Conservation (phyloP, 768 basidiomycete genomes). For the Cyclocybe aegerita region DNA sequence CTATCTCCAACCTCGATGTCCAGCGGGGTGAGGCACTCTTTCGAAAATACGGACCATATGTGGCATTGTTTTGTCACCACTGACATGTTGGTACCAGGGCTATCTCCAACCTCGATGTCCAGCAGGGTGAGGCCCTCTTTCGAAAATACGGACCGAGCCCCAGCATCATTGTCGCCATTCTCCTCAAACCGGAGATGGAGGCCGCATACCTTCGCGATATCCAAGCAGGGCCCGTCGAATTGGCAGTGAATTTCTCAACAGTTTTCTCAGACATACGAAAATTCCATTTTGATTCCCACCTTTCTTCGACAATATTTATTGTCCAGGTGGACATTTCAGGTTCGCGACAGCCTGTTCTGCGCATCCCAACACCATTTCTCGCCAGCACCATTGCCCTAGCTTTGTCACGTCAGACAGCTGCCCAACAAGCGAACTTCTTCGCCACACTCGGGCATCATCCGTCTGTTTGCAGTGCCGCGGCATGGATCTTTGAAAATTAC, state of each 20-base stretch:
- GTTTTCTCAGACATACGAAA: conserved; percentile 2
- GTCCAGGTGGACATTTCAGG: conserved; percentile 1
- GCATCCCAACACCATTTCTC: conserved; percentile 9
- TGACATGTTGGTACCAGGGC: background rate
- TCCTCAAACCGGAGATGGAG: background rate
- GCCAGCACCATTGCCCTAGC: conserved; percentile 6
- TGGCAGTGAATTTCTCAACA: background rate
- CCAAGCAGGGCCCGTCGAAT: background rate
- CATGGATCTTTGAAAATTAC: conserved; percentile 9
- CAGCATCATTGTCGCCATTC: conserved; percentile 4
- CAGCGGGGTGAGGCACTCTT: conserved; percentile 3
- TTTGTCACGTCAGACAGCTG: conserved; percentile 4
- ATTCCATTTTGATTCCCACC: conserved; percentile 7
- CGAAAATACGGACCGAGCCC: conserved; percentile 6
- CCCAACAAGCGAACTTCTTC: conserved; percentile 7
- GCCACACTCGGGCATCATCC: conserved; percentile 1
- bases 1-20: conserved; percentile 1
- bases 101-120: conserved; percentile 2
- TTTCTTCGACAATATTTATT: conserved; percentile 8
- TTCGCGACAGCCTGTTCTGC: background rate
- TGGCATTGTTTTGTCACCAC: conserved; percentile 1
- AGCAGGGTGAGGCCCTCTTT: conserved; percentile 3
- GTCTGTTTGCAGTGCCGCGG: conserved; percentile 5
- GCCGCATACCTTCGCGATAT: background rate
- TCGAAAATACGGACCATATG: conserved; percentile 6